Base-by-base conservation (phyloP, 2,329 filamentous ascomycete species). In the Calonectria pseudoturangicola region DNA sequence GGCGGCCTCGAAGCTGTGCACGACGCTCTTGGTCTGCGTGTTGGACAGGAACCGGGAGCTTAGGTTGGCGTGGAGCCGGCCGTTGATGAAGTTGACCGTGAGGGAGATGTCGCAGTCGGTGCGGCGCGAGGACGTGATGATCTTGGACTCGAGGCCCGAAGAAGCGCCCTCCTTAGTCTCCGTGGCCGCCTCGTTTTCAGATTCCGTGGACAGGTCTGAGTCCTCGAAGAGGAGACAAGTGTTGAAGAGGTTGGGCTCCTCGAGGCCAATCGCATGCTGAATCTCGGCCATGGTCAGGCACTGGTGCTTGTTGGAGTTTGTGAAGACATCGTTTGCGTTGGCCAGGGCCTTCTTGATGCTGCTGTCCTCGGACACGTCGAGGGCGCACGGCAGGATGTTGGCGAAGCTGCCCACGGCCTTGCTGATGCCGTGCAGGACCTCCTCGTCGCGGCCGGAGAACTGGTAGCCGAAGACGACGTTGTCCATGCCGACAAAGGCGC, bases 391-490 rank as follows among this genome's bases (percentile, higher is more conserved):
- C 0, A 85, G 73, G 0, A 82, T 79, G 15, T 84, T 84, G 4
- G 86, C 85, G 66, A 89, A 89, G 43, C 86, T 87, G 6, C 88
- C 88, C 0, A 89, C 84, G 0, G 86, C 83, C 9, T 84, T 76
- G 12, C 82, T 76, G 56, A 89, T 82, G 0, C 85, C 86, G 0
- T 83, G 81, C 0, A 86, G 82, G 3, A 86, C 80, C 12, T 85
- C 82, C 7, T 86, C 83, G 18, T 88, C 85, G 5, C 88, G 83
- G 0, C 87, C 88, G 0, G 83, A 79, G 3, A 86, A 84, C 41
- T 86, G 85, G 70, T 85, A 89, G 0, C 91, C 91, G 73, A 92
- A 92, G 45, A 88, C 86, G 9, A 92, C 87, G 13, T 87, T 85
- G 27, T 88, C 84, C 18, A 85, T 85, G 1, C 89, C 89, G 3